A percentile compares a stretch with the other conserved stretches of the same genome.
phyloP scores from a whole-genome alignment of 352 stramenopile genomes.

The Globisporangium echinulatum region DNA sequence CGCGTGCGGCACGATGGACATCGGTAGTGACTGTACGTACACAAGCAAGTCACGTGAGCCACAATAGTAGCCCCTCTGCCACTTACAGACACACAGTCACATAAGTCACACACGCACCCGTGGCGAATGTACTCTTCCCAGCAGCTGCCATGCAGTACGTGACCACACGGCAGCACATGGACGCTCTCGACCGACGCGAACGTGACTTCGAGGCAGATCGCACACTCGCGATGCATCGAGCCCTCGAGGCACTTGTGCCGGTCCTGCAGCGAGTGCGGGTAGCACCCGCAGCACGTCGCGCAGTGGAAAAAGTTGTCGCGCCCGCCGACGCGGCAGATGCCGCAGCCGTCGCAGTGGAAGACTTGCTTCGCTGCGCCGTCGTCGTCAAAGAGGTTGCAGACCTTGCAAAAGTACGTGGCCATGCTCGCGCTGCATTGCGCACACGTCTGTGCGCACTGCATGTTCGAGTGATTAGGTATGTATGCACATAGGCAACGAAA shows the following conservation, averaged over 20 bases:
- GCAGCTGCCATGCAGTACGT: constrained; percentile 69
- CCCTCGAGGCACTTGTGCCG: constrained; percentile 77
- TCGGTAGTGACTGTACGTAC: constrained; percentile 23
- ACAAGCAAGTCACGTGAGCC: neutral
- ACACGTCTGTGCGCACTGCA: constrained; percentile 51
- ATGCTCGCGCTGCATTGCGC: constrained; percentile 36
- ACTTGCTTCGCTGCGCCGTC: constrained; percentile 51
- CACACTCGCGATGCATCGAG: constrained; percentile 77
- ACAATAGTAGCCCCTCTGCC: too few relatives aligned
- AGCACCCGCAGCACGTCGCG: constrained; percentile 70
- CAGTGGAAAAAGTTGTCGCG: constrained; percentile 82
- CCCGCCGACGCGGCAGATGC: constrained; percentile 70
- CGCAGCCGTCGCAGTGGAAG: constrained; percentile 72
- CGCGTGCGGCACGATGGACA: constrained; percentile 59
- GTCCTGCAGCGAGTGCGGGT: constrained; percentile 54
- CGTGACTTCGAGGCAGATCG: constrained; percentile 76
- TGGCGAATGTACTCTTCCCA: constrained; percentile 59
- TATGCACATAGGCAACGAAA: too few relatives aligned
- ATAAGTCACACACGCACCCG: constrained; percentile 22
- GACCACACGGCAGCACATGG: constrained; percentile 63
- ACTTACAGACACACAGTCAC: neutral
- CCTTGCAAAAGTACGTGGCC: constrained; percentile 55
- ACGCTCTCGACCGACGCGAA: constrained; percentile 73
- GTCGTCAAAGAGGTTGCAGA: constrained; percentile 75
- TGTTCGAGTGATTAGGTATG: neutral